A percentile compares a stretch with the other conserved stretches of the same genome.
Evolutionary conservation across 495 filamentous ascomycete species (phyloP).

Genomic region (Penicillium waksmanii): DNA sequence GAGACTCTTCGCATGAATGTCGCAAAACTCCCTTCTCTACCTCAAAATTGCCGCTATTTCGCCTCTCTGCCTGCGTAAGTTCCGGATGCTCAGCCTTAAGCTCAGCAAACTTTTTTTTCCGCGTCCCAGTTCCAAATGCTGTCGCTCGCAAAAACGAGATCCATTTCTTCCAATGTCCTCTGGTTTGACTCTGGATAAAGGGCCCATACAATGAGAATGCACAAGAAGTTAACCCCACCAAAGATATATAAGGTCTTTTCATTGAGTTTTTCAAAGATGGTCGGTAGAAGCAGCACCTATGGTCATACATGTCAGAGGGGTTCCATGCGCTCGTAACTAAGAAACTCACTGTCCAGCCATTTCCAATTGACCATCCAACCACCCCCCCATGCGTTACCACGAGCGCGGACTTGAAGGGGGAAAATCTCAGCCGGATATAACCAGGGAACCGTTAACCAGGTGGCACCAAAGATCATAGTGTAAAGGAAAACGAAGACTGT

Average conservation of each 20-base stretch:
- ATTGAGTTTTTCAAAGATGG: constrained; percentile 32
- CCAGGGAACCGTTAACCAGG: constrained; percentile 64
- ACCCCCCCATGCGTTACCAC: constrained; percentile 65
- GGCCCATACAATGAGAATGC: constrained; percentile 30
- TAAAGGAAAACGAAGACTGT: constrained; percentile 59
- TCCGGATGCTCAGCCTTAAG: no score
- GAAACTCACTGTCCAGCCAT: constrained; percentile 6
- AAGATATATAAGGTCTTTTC: constrained; percentile 45
- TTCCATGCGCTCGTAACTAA: neutral
- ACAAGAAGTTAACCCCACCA: constrained; percentile 46
- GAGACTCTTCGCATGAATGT: no score
- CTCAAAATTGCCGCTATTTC: no score
- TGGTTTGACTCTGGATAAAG: constrained; percentile 46
- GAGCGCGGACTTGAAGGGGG: constrained; percentile 62
- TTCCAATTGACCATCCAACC: constrained; percentile 44
- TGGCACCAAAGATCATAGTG: constrained; percentile 47
- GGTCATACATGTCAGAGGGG: neutral
- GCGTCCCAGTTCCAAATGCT: constrained; percentile 12
- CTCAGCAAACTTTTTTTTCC: neutral
- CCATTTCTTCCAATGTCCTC: constrained; percentile 46
- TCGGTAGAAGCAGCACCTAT: constrained; percentile 33
- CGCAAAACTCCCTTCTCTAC: no score
- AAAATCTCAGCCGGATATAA: constrained; percentile 69
- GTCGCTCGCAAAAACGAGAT: constrained; percentile 40
- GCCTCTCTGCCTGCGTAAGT: no score